phyloP scores from a whole-genome alignment of 2,329 filamentous ascomycete species.

The Paecilomyces sp. region DNA sequence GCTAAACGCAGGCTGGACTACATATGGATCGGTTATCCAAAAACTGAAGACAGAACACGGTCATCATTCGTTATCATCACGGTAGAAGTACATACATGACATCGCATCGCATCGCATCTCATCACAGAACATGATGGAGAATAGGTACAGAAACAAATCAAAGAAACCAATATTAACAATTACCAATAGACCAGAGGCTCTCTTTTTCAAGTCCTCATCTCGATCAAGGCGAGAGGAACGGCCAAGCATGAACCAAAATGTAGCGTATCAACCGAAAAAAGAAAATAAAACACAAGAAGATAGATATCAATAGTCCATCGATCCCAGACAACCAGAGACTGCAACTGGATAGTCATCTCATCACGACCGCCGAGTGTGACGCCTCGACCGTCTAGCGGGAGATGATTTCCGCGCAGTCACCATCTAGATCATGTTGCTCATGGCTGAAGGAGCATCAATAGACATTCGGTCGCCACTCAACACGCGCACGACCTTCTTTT shows the following conservation, averaged over 20 bases:
- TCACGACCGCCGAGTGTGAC: background rate
- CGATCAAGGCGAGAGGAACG: background rate
- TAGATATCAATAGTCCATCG: background rate
- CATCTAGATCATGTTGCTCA: conserved; percentile 33
- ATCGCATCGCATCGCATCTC: conserved; percentile 2
- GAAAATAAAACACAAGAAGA: conserved; percentile 1
- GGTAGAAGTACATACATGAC: conserved; percentile 8
- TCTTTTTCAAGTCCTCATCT: background rate
- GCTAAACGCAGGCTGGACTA: too few species aligned
- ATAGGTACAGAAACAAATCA: conserved; percentile 1
- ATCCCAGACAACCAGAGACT: background rate
- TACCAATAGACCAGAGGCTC: conserved; percentile 3
- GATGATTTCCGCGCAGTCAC: background rate
- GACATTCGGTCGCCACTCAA: conserved; percentile 37
- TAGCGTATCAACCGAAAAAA: background rate
- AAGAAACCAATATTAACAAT: background rate
- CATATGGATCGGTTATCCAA: background rate
- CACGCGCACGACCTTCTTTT: conserved; percentile 27
- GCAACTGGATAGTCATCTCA: too few species aligned
- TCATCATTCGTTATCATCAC: conserved; percentile 6
- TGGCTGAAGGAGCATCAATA: conserved; percentile 38
- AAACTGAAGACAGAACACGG: conserved; percentile 1
- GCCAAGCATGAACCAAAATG: background rate
- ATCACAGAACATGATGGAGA: background rate
- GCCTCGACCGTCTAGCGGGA: background rate